phyloP scores from a whole-genome alignment of 164 flowering plant species.

The Nymphaea colorata region DNA sequence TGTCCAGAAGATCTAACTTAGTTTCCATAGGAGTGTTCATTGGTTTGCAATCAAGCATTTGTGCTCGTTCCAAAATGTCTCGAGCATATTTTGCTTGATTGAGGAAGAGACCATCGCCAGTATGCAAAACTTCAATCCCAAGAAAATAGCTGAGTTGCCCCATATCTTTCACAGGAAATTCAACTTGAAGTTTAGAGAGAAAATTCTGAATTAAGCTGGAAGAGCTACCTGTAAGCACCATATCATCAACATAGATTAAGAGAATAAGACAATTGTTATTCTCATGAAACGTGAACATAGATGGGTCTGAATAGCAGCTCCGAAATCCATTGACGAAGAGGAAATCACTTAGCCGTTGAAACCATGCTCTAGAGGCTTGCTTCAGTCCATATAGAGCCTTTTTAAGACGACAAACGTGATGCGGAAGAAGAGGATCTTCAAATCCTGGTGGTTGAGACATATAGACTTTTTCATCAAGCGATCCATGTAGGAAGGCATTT shows the following conservation, averaged over 20 bases:
- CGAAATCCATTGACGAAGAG: too few relatives aligned
- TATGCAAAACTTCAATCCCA: slow-evolving; percentile 1
- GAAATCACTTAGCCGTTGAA: not conserved
- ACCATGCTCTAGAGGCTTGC: slow-evolving; percentile 3
- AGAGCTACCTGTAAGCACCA: not conserved
- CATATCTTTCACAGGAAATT: slow-evolving; percentile 2
- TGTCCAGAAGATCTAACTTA: not conserved
- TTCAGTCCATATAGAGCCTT: slow-evolving; percentile 1
- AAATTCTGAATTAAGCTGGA: not conserved
- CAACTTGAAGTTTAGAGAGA: not conserved
- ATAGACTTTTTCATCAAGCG: not conserved
- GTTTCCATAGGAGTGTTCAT: not conserved
- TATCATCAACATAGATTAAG: slow-evolving; percentile 4
- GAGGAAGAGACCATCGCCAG: not conserved
- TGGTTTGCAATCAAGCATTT: not conserved
- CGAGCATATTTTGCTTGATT: slow-evolving; percentile 1
- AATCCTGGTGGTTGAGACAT: not conserved
- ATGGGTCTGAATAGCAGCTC: not conserved
- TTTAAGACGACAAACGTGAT: not conserved
- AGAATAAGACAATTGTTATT: not conserved
- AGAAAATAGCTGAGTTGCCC: slow-evolving; percentile 2
- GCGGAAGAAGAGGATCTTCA: not conserved
- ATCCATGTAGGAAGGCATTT: not conserved
- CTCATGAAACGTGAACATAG: not conserved
- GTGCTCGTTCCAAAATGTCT: not conserved